These are phyloP conservation scores for Phaeolepiota aurea DNA, from an alignment of 768 basidiomycete genomes.

Conservation along the genomic window DNA sequence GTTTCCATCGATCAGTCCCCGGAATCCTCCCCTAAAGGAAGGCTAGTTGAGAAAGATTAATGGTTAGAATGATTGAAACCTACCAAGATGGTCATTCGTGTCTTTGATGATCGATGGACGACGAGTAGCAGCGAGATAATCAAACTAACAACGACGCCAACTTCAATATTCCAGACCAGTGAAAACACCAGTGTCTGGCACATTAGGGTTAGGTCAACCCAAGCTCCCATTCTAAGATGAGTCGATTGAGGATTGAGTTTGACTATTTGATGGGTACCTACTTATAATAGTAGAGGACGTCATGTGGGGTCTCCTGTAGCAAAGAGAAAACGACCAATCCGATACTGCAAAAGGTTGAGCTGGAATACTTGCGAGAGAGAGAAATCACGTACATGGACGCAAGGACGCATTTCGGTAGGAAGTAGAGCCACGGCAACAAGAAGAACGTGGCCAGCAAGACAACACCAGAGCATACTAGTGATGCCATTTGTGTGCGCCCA, in stretches of 20 bases:
- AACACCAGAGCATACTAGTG: conserved; percentile 63
- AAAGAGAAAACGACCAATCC: conserved; percentile 80
- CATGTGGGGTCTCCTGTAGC: conserved; percentile 80
- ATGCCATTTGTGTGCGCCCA: conserved; percentile 83
- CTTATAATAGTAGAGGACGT: conserved; percentile 80
- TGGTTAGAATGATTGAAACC: conserved; percentile 12
- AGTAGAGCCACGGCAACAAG: conserved; percentile 79
- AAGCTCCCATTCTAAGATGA: conserved; percentile 69
- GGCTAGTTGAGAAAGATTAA: neutral
- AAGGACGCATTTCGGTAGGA: conserved; percentile 83
- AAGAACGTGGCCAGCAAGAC: conserved; percentile 85
- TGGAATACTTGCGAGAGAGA: neutral
- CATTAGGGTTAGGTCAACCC: conserved; percentile 86
- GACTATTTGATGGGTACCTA: conserved; percentile 20
- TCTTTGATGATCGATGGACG: conserved; percentile 80
- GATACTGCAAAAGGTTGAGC: conserved; percentile 40
- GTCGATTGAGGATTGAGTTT: neutral
- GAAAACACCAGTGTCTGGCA: conserved; percentile 80
- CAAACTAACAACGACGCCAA: conserved; percentile 84
- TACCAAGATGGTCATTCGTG: conserved; percentile 87
- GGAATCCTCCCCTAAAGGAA: conserved; percentile 69
- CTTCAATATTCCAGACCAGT: conserved; percentile 86
- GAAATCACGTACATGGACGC: conserved; percentile 64
- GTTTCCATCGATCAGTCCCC: conserved; percentile 84
- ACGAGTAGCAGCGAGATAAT: conserved; percentile 85